Evolutionary conservation across 108 stramenopile species (phyloP), one percentile per base, ranked within the genome.

Genomic region (Nitzschia sp.): DNA sequence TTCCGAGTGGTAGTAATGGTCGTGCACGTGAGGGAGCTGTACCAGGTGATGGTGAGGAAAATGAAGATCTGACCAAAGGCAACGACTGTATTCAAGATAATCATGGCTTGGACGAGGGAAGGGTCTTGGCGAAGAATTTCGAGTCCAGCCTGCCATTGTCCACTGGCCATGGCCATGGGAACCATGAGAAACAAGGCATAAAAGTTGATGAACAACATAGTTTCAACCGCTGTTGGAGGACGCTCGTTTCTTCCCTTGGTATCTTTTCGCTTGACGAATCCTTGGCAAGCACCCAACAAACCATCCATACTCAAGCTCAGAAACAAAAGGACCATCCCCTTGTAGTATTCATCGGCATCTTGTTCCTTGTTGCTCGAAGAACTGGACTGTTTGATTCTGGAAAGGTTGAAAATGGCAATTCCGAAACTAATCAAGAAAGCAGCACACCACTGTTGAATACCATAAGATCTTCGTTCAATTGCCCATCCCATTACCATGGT

Each of bases 1-100:
- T 98, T 98, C 51, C 97, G 80, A 15, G 97, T 98, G 9, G 97
- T 98, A 14, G 97, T 98, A 53, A 98, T 92, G 40, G 97, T 98
- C 7, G 97, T 97, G 50, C 91, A 94, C 25, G 83, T 83, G 39
- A 94, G 51, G 8, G 93, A 78, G n/a, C 74, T 79, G 72, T 95
- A 98, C 80, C 86, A 87, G 40, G 84, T 74, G 69, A 98, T 90
- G 17, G 96, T 96, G 34, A 93, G 78, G 73, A 96, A 98, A 65
- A 98, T 93, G 78, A 97, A 98, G n/a, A 96, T 89, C 67, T 98
- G 97, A 8, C 97, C 97, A 7, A 84, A 21, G 0, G 92, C 89
- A 6, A 90, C 90, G 2, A 88, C 75, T 21, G 76, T 57, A 64
- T 88, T 94, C 44, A 91, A 63, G 20, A 84, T 75, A 21, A 69